phyloP scores from a whole-genome alignment of 73 alveolate species.

The Halteria grandinella region DNA sequence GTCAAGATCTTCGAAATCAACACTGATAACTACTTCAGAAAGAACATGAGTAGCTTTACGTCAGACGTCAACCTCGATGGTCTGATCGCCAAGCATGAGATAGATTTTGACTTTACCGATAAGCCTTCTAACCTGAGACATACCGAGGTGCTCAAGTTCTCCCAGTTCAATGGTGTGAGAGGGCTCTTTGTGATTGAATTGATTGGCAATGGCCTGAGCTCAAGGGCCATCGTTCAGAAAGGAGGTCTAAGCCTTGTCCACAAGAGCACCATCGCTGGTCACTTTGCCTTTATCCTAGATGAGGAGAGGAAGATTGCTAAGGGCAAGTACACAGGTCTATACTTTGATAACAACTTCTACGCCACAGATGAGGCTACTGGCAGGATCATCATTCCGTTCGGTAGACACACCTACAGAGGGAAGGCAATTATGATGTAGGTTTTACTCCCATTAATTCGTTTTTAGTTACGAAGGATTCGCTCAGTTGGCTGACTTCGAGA shows the following conservation, averaged over 20 bases:
- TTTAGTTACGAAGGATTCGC: constrained; percentile 88
- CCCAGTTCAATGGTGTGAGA: constrained; percentile 13
- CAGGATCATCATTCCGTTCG: constrained; percentile 50
- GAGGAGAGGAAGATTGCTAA: constrained; percentile 64
- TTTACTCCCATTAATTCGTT: no score
- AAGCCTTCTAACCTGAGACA: constrained; percentile 21
- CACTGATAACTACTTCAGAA: constrained; percentile 37
- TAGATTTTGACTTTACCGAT: background rate
- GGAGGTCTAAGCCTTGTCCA: constrained; percentile 62
- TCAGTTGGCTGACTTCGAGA: constrained; percentile 78
- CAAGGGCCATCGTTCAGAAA: constrained; percentile 64
- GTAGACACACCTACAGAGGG: background rate
- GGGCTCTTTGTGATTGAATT: constrained; percentile 60
- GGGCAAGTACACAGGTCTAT: constrained; percentile 60
- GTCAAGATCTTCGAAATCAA: constrained; percentile 58
- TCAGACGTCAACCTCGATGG: constrained; percentile 62
- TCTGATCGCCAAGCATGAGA: constrained; percentile 33
- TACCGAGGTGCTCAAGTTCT: constrained; percentile 25
- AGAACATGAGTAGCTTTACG: constrained; percentile 22
- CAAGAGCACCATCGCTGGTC: constrained; percentile 68
- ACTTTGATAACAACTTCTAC: constrained; percentile 51
- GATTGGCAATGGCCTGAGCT: constrained; percentile 38
- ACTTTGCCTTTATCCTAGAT: constrained; percentile 63
- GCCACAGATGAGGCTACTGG: constrained; percentile 32
- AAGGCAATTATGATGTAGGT: constrained; percentile 36